phyloP scores from a whole-genome alignment of 2,329 filamentous ascomycete genomes.

The Microascus cirrosus region DNA sequence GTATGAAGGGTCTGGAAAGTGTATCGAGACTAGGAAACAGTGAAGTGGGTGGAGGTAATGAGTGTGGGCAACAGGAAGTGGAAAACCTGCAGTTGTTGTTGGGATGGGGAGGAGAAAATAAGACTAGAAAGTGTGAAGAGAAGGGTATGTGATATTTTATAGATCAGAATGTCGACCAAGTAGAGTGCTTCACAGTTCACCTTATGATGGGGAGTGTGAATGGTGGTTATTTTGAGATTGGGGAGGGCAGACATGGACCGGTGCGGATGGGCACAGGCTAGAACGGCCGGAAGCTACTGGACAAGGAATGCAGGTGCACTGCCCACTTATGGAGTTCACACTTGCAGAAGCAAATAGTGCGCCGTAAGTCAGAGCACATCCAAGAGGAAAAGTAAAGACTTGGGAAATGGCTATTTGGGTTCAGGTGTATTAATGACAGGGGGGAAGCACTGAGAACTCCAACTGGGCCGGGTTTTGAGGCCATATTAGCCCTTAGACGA shows the following conservation, averaged over 20 bases:
- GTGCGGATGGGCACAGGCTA: too few relatives aligned
- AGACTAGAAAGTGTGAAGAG: neutral
- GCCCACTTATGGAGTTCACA: neutral
- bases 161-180: neutral
- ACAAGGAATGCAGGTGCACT: neutral
- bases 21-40: neutral
- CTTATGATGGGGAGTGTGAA: neutral
- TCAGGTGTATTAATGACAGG: too few relatives aligned
- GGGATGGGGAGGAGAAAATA: too few relatives aligned
- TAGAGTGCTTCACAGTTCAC: neutral
- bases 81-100: neutral
- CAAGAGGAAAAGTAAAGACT: neutral
- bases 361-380: neutral
- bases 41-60: neutral
- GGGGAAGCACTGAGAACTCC: too few relatives aligned
- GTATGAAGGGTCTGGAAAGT: neutral
- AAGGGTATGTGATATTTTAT: neutral
- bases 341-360: too few relatives aligned
- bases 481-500: too few relatives aligned
- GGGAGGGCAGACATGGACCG: neutral
- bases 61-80: neutral
- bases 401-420: neutral
- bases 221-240: neutral
- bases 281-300: neutral
- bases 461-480: too few relatives aligned